Conservation (phyloP, 2,329 filamentous ascomycete species). For the Colletotrichum gigasporum region DNA sequence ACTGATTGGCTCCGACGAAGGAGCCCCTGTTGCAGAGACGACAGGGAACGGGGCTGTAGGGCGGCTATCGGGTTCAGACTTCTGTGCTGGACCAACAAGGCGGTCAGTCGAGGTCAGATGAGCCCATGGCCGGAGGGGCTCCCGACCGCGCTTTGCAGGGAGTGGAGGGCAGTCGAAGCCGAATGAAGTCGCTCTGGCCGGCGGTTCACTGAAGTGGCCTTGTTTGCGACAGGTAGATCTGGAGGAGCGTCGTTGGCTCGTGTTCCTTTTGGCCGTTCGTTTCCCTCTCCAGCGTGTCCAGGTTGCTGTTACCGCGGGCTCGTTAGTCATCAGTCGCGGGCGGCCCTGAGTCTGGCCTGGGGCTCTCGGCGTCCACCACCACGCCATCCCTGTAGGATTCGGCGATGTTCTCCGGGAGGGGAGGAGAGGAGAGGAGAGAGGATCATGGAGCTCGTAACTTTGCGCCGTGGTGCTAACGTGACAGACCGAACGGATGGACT, state of each 20-base stretch:
- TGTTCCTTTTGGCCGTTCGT: background rate
- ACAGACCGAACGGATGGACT: background rate
- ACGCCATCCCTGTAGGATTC: background rate
- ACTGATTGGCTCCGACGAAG: constrained; percentile 13
- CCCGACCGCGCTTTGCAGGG: constrained; percentile 5
- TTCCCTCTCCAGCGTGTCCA: background rate
- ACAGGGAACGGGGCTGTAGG: constrained; percentile 6
- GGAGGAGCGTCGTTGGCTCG: constrained; percentile 24
- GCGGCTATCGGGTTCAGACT: constrained; percentile 24
- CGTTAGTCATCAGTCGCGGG: too few relatives aligned
- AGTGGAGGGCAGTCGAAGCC: background rate
- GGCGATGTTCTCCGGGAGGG: background rate
- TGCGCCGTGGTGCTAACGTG: background rate
- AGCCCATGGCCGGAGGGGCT: constrained; percentile 21
- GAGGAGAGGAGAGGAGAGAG: background rate
- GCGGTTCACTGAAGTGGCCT: background rate
- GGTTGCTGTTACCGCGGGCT: too few relatives aligned
- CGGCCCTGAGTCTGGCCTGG: background rate
- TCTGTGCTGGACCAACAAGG: constrained; percentile 17
- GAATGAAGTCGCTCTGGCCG: background rate
- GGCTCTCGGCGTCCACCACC: background rate
- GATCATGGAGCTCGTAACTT: background rate
- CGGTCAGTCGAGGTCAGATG: constrained; percentile 31
- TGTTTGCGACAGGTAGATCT: constrained; percentile 7
- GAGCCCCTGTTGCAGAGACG: constrained; percentile 25